phyloP scores from a whole-genome alignment of 495 filamentous ascomycete genomes.

The Evansstolkia leycettana region DNA sequence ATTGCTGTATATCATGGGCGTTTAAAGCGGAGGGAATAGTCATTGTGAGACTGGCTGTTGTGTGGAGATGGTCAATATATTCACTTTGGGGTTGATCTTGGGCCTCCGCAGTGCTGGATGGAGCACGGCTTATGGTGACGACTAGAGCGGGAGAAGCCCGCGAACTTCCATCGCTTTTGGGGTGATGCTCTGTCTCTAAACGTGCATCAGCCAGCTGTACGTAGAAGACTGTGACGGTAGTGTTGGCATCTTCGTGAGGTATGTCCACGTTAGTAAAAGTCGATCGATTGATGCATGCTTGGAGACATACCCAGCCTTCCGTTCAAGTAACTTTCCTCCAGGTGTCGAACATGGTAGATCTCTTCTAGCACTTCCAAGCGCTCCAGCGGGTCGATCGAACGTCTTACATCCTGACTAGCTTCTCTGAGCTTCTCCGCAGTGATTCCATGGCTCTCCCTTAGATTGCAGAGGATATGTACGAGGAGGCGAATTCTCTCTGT shows the following conservation, averaged over 20 bases:
- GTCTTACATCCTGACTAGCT: slow-evolving; percentile 29
- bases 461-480: slow-evolving; percentile 46
- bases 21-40: too few relatives aligned
- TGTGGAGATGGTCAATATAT: not conserved
- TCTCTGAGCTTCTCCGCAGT: slow-evolving; percentile 32
- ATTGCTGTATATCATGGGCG: too few relatives aligned
- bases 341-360: slow-evolving; percentile 52
- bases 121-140: not conserved
- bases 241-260: slow-evolving; percentile 11
- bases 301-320: slow-evolving; percentile 46
- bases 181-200: not conserved
- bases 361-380: slow-evolving; percentile 41
- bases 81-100: too few relatives aligned
- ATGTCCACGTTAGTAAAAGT: slow-evolving; percentile 2
- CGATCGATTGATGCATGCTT: too few relatives aligned
- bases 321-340: slow-evolving; percentile 48
- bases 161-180: too few relatives aligned
- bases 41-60: not conserved
- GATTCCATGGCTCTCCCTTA: slow-evolving; percentile 26
- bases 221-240: slow-evolving; percentile 13
- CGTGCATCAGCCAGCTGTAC: slow-evolving; percentile 11
- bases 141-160: not conserved
- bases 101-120: not conserved
- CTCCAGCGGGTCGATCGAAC: slow-evolving; percentile 22
- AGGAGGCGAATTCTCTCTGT: slow-evolving; percentile 50